Evolutionary conservation across 2,329 filamentous ascomycete species (phyloP).

Genomic region (Fusarium oligoseptatum): DNA sequence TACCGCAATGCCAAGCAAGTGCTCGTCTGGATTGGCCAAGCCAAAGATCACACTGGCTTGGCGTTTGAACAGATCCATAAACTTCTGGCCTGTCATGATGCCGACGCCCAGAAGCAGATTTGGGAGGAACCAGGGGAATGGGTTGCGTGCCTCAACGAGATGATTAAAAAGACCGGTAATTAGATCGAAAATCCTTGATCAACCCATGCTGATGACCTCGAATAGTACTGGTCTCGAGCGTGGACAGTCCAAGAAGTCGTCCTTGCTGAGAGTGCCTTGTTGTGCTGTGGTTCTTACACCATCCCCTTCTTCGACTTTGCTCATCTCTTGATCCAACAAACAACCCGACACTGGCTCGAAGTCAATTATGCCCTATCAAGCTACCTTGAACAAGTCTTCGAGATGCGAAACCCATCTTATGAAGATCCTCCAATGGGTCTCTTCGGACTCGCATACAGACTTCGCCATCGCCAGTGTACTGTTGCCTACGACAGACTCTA

Average conservation of each 20-base stretch:
- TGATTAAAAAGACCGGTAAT: constrained; percentile 16
- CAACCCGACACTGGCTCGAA: not conserved
- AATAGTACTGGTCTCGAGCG: constrained; percentile 14
- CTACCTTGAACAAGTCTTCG: constrained; percentile 14
- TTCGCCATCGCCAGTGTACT: constrained; percentile 17
- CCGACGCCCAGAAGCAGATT: not conserved
- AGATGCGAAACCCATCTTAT: constrained; percentile 14
- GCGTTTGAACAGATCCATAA: constrained; percentile 10
- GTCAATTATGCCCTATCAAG: constrained; percentile 14
- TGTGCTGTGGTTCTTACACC: constrained; percentile 9
- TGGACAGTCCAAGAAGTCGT: constrained; percentile 28
- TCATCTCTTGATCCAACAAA: constrained; percentile 4
- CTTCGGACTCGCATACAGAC: constrained; percentile 26
- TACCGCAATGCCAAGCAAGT: constrained; percentile 30
- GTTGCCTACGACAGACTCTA: constrained; percentile 17
- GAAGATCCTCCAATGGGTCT: constrained; percentile 14
- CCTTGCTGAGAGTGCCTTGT: constrained; percentile 2
- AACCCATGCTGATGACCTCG: no score
- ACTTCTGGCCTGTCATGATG: constrained; percentile 2
- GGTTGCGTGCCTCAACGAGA: constrained; percentile 17
- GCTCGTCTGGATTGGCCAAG: constrained; percentile 21
- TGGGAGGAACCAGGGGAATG: constrained; percentile 14
- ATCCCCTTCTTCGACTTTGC: constrained; percentile 24
- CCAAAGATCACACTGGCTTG: constrained; percentile 7
- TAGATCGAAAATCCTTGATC: no score